Base-by-base conservation (phyloP, 768 basidiomycete genomes). In the Candolleomyces eurysporus region DNA sequence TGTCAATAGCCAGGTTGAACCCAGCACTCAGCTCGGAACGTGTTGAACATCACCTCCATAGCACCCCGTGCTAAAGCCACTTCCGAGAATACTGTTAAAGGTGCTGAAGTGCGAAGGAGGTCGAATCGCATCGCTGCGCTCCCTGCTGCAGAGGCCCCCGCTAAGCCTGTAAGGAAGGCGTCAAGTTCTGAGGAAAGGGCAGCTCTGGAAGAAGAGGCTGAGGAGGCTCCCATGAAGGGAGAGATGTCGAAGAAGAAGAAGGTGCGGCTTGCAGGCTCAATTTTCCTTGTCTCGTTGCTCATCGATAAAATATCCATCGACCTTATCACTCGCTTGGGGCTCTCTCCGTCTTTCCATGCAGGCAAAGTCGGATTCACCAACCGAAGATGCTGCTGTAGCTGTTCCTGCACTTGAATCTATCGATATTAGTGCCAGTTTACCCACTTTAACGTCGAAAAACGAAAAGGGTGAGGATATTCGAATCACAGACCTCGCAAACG, bases 401-500 rank as follows among this genome's bases (percentile, higher is more conserved):
- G 64, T 51, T 16, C 46, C 66, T 7, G 66, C 67, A 16, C 66
- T 78, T 31, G 67, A 73, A 31, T 57, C 73, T 1, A 80, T 96
- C 63, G 82, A 90, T 63, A 76, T 93, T 39, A 96, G 94, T 6
- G 91, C 89, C 63, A 74, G 75, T 32, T 76, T 97, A 48, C 94
- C 94, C 2, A 82, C 83, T 11, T 68, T 96, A 63, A 83, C 78
- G 5, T 76, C 98, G 62, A 89, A 94, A 76, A 92, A 94, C 71
- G 92, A 97, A 76, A 86, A 91, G 72, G 91, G 80, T 48, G 87
- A 91, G 61, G 91, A 94, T 58, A 75, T 94, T 26, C 84, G 92
- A 61, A 79, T 92, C 8, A 75, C 81, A 30, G 80, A 77, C 5
- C 75, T 96, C 46, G 79, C 87, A 3, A 77, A 78, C 31, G 88